Evolutionary conservation across 2,329 filamentous ascomycete species (phyloP), one percentile per base, ranked within the genome.

Genomic region (Grosmannia clavigera): DNA sequence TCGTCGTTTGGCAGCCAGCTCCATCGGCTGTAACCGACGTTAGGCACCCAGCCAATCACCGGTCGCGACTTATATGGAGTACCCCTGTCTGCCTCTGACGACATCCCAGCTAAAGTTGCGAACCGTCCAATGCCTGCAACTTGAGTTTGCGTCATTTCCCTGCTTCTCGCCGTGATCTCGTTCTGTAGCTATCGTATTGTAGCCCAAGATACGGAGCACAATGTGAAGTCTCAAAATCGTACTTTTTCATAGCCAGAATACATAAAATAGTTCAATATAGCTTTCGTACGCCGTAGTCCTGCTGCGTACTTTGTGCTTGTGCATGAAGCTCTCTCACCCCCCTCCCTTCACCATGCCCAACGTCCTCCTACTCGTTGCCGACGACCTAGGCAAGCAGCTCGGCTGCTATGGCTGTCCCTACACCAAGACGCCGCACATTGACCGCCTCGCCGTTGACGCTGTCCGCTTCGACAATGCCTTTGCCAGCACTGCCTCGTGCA

Each of bases 401-500:
- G 57, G 59, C 52, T 62, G 61, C 59, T 62, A 62, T 16, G 58
- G 59, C 46, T 31, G 33, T 19, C 46, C 51, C 2, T 55, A 51
- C 57, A 64, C 68, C 55, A 35, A 69, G 35, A 78, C 75, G 1
- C 75, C 75, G 2, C 66, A 76, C 58, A 62, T 78, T 5, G 75
- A 78, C 63, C 38, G 48, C 0, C 71, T 78, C 10, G 75, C 76
- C 0, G 61, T 65, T 0, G 51, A 70, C 50, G 74, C 73, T 22
- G 70, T 69, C 0, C 61, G 61, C 1, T 78, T 78, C 62, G 66
- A 68, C n/a, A 66, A 68, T 16, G 74, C 72, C 19, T 78, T 76
- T 62, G 71, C 73, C 12, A 75, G 71, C 62, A 77, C 75, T 3
- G 76, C 77, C 0, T 79, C 76, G 0, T 79, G 77, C 66, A 77